phyloP scores from a whole-genome alignment of 148 eudicot species.

The Rhododendron henanense region DNA sequence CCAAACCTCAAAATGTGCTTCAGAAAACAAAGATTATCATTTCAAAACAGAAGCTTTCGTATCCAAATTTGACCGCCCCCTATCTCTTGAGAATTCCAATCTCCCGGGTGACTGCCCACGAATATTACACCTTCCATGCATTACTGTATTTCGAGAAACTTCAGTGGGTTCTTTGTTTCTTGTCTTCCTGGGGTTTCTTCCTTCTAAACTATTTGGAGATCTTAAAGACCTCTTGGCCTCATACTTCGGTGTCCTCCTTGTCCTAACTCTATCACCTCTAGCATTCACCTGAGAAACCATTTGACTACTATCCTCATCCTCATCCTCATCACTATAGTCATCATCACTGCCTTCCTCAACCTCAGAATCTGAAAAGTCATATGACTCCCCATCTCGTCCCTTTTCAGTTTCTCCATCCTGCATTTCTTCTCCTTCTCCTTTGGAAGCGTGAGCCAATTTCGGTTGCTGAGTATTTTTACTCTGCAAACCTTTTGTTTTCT shows the following conservation, averaged over 20 bases:
- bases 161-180: background rate
- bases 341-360: slow-evolving; percentile 33
- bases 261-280: slow-evolving; percentile 18
- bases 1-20: slow-evolving; percentile 3
- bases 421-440: slow-evolving; percentile 23
- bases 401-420: slow-evolving; percentile 23
- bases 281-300: background rate
- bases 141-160: slow-evolving; percentile 12
- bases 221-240: slow-evolving; percentile 12
- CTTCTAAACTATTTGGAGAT: slow-evolving; percentile 6
- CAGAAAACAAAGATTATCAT: background rate
- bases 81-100: background rate
- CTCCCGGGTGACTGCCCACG: background rate
- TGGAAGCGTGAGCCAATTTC: slow-evolving; percentile 16
- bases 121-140: background rate
- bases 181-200: slow-evolving; percentile 12
- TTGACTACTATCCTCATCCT: slow-evolving; percentile 15
- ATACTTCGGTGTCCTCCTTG: slow-evolving; percentile 13
- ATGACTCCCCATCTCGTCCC: slow-evolving; percentile 25
- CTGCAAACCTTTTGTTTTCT: slow-evolving; percentile 32
- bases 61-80: slow-evolving; percentile 14
- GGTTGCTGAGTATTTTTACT: slow-evolving; percentile 12
- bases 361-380: slow-evolving; percentile 32
- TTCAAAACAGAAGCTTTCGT: slow-evolving; percentile 2
- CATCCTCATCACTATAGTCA: slow-evolving; percentile 16